A percentile compares a stretch with the other conserved stretches of the same genome.
These are phyloP conservation scores for Sarocladiaceae sp. DNA, from an alignment of 2,329 filamentous ascomycete genomes.

Conservation along the genomic window DNA sequence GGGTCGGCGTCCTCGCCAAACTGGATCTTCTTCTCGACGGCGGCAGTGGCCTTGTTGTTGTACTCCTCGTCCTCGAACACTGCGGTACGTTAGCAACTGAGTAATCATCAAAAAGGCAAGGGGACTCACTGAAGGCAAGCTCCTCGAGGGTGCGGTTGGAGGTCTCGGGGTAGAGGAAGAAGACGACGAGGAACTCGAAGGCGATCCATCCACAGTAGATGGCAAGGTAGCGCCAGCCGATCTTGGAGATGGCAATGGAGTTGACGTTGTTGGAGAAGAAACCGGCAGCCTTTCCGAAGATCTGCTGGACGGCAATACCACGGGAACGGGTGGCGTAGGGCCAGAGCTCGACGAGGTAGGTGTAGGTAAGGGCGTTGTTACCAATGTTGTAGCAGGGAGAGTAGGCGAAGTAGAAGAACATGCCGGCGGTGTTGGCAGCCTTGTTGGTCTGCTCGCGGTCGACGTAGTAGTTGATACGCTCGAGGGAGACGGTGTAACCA, in stretches of 20 bases:
- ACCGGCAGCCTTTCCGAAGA: slow-evolving; percentile 38
- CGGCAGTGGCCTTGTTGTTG: slow-evolving; percentile 30
- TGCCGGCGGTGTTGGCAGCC: slow-evolving; percentile 29
- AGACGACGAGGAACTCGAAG: slow-evolving; percentile 45
- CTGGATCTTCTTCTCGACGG: slow-evolving; percentile 32
- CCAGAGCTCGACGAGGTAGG: slow-evolving; percentile 50
- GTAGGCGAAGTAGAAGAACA: slow-evolving; percentile 53
- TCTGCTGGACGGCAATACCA: slow-evolving; percentile 52
- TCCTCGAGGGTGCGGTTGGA: slow-evolving; percentile 74
- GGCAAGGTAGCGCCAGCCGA: slow-evolving; percentile 16
- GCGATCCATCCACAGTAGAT: slow-evolving; percentile 20
- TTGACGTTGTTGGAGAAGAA: slow-evolving; percentile 41
- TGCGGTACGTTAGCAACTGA: slow-evolving; percentile 15
- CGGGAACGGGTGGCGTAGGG: slow-evolving; percentile 51
- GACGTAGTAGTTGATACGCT: slow-evolving; percentile 32
- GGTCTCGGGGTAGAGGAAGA: slow-evolving; percentile 74
- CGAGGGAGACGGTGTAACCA: slow-evolving; percentile 43
- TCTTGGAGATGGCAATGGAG: slow-evolving; percentile 31
- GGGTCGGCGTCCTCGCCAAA: slow-evolving; percentile 13
- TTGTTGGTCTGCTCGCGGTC: slow-evolving; percentile 23
- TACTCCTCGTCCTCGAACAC: slow-evolving; percentile 33
- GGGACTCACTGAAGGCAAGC: slow-evolving; percentile 32
- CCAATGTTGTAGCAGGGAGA: slow-evolving; percentile 52
- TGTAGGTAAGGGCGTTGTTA: slow-evolving; percentile 56
- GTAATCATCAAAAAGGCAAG: not conserved